Evolutionary conservation across 2,329 filamentous ascomycete species (phyloP).

Genomic region (Neoarthrinium moseri): DNA sequence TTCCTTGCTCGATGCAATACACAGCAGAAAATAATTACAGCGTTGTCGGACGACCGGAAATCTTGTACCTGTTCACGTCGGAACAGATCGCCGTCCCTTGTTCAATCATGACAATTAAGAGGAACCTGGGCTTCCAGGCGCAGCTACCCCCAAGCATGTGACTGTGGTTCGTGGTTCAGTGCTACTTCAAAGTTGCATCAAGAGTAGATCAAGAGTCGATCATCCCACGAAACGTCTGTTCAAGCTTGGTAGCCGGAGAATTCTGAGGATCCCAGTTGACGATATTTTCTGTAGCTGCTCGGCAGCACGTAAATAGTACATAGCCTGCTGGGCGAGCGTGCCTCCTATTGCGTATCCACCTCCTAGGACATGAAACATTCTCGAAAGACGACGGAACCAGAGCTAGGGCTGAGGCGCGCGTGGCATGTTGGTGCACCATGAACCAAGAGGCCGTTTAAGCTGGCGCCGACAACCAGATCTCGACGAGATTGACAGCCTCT

Average conservation of each 20-base stretch:
- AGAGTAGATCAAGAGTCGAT: conserved; percentile 3
- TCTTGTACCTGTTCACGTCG: neutral
- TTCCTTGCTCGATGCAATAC: neutral
- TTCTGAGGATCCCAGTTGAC: neutral
- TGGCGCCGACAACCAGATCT: neutral
- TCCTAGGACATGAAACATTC: conserved; percentile 6
- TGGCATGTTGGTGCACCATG: neutral
- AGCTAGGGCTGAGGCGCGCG: neutral
- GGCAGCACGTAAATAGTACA: no score
- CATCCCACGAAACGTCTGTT: neutral
- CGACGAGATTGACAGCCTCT: neutral
- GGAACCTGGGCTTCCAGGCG: neutral
- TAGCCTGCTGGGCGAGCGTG: neutral
- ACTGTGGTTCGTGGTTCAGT: neutral
- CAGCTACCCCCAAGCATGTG: neutral
- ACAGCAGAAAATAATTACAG: neutral
- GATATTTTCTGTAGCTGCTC: no score
- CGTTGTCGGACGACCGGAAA: neutral
- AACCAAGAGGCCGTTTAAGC: neutral
- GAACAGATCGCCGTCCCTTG: no score
- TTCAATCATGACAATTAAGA: neutral
- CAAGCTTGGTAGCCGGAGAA: neutral
- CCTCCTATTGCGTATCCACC: neutral
- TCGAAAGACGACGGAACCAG: conserved; percentile 2
- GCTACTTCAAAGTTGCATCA: conserved; percentile 1